Base-by-base conservation (phyloP, 176 grass and related monocot genomes). In the Carex pumila region DNA sequence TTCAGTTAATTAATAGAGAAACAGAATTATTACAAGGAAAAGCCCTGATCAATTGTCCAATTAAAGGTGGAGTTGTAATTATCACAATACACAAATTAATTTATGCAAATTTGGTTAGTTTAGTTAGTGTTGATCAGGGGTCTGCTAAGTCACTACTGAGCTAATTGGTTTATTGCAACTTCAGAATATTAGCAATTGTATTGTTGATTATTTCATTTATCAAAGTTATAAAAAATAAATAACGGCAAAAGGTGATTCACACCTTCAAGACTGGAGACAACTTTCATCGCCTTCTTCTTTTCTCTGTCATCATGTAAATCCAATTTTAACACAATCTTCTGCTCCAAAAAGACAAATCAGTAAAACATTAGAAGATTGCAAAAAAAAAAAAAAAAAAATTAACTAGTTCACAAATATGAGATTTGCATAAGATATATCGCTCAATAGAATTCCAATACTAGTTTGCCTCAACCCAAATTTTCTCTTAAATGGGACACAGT, bases 261-360 rank as follows among this genome's bases (percentile, higher is more conserved):
- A 92, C 95, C 96, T 1, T 18, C 52, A 65, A 93, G 91, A 12
- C 29, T 37, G 45, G 96, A 93, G 61, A 93, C 96, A 0, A 79
- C 60, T 53, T 89, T 93, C 80, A 99, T 59, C 45, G 91, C 96
- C 88, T 85, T 95, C 87, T 87, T 78, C 91, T 99, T 99, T 0
- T 92, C 89, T 84, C 65, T 91, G 59, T 90, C 61, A 70, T 95
- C 89, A 84, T 95, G 91, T 81, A 99, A 53, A 86, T 89, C 85
- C 87, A 99, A 75, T 78, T 99, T 93, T 37, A 99, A 56, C 79
- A 99, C 86, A 2, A 93, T 29, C 64, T 94, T 92, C 92, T 92
- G 90, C 64, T 77, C 25, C 22, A 80, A 17, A 49, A 11, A 6
- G 6, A 0, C 84, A 12, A 37, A 17, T 3, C 9, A 37, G 18